A percentile compares a stretch with the other conserved stretches of the same genome.
These are phyloP conservation scores for Candida manassasensis DNA, from an alignment of 805 yeast species.

Conservation along the genomic window DNA sequence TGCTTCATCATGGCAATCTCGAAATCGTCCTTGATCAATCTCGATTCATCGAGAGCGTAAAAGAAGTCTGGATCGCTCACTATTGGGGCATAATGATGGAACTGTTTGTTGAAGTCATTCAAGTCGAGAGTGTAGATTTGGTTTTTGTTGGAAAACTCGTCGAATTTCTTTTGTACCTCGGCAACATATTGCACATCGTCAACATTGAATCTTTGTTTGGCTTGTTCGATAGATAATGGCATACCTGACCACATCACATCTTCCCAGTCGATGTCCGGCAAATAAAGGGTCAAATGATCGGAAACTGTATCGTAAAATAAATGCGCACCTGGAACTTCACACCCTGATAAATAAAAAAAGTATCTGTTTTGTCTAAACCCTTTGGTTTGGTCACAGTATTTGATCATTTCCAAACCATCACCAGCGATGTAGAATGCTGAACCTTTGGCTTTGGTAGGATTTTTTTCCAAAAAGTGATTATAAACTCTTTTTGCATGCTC, in stretches of 20 bases:
- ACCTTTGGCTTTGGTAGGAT: conserved; percentile 18
- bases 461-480: conserved; percentile 27
- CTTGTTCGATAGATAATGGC: conserved; percentile 68
- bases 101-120: conserved; percentile 40
- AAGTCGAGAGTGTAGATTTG: conserved; percentile 49
- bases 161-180: conserved; percentile 41
- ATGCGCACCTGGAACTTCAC: conserved; percentile 72
- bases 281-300: conserved; percentile 63
- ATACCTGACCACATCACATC: conserved; percentile 96
- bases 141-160: conserved; percentile 18
- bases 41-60: conserved; percentile 80
- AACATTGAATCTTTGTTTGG: conserved; percentile 63
- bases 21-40: conserved; percentile 77
- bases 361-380: conserved; percentile 87
- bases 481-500: conserved; percentile 60
- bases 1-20: conserved; percentile 73
- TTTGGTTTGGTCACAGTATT: conserved; percentile 74
- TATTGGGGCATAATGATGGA: conserved; percentile 17
- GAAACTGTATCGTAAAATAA: conserved; percentile 50
- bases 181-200: conserved; percentile 68
- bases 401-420: conserved; percentile 51
- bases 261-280: conserved; percentile 81
- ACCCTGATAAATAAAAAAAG: conserved; percentile 83
- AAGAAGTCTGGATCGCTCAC: conserved; percentile 45
- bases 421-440: conserved; percentile 56